Conservation (phyloP, 768 basidiomycete species). For the Nidularia pulvinata region DNA sequence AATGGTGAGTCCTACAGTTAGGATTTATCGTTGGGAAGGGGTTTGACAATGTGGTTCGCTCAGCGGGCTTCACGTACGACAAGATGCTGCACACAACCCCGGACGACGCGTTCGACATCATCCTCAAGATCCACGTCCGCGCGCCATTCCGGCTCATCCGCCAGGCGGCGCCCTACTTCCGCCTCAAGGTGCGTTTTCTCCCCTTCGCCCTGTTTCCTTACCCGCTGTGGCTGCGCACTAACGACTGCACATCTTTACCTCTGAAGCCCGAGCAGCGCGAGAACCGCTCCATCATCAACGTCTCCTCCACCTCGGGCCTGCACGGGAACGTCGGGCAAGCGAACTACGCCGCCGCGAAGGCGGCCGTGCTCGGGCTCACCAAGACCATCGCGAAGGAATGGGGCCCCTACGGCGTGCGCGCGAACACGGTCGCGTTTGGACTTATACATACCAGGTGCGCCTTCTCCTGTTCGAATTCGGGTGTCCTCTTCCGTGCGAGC, state of each 20-base stretch:
- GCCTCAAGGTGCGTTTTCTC: slow-evolving; percentile 53
- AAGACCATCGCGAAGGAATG: slow-evolving; percentile 91
- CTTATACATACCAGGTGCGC: slow-evolving; percentile 72
- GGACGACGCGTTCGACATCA: slow-evolving; percentile 81
- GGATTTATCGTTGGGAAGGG: too few relatives aligned
- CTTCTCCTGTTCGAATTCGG: not conserved
- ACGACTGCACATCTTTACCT: not conserved
- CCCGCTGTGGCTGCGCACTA: not conserved
- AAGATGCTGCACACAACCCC: slow-evolving; percentile 89
- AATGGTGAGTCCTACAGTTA: slow-evolving; percentile 42
- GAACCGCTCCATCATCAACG: slow-evolving; percentile 78
- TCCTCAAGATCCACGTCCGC: slow-evolving; percentile 82
- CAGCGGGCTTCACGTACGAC: slow-evolving; percentile 80
- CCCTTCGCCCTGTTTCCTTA: slow-evolving; percentile 1
- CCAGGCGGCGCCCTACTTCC: slow-evolving; percentile 84
- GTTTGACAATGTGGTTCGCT: too few relatives aligned
- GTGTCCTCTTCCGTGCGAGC: not conserved
- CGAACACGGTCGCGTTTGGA: slow-evolving; percentile 81
- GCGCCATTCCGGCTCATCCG: slow-evolving; percentile 86
- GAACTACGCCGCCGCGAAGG: slow-evolving; percentile 81
- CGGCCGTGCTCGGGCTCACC: slow-evolving; percentile 77
- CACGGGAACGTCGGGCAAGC: slow-evolving; percentile 88
- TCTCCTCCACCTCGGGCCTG: slow-evolving; percentile 81
- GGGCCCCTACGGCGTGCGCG: slow-evolving; percentile 81
- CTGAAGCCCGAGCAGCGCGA: slow-evolving; percentile 51